Base-by-base conservation (phyloP, 441 rosid species). In the Viola pubescens region DNA sequence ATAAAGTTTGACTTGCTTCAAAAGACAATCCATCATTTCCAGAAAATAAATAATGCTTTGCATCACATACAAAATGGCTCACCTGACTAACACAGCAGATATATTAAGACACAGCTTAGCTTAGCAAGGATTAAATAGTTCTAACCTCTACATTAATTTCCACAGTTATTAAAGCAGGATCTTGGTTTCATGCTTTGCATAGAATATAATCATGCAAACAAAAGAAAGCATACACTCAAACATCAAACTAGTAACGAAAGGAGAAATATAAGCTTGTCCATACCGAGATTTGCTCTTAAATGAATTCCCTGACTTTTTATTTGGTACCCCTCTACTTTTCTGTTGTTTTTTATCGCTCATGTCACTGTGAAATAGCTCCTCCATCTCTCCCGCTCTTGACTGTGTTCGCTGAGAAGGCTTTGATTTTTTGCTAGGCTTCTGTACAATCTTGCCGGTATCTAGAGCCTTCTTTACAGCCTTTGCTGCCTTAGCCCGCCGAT, bases 251-350 rank as follows among this genome's bases (percentile, higher is more conserved):
- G 10, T 8, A 34, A 13, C 1, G 39, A 47, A 38, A 14, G 51
- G 11, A 51, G 26, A 43, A 19, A 51, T 26, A 42, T 37, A 50
- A 38, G 37, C 10, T 26, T 13, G 9, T 38, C 8, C 77, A 62
- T 82, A 94, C 97, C 99, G 81, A 57, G 87, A 81, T 75, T 94
- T 90, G 88, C 99, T 88, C 83, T 90, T 94, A 69, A 90, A 90
- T 44, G 91, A 84, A 70, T 78, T 81, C 78, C 79, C 83, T 19
- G 97, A 68, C 76, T 83, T 86, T 54, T 77, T 89, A 65, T 70
- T 75, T 65, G 69, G 77, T 4, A 60, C 69, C 3, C 44, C 77
- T 26, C 78, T 64, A 43, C 72, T 66, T 75, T 79, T 83, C 68
- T 71, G 81, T 62, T 73, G 81, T 77, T 82, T 94, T 61, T 47